Evolutionary conservation across 2,329 filamentous ascomycete species (phyloP).

Genomic region (Mariannaea elegans): DNA sequence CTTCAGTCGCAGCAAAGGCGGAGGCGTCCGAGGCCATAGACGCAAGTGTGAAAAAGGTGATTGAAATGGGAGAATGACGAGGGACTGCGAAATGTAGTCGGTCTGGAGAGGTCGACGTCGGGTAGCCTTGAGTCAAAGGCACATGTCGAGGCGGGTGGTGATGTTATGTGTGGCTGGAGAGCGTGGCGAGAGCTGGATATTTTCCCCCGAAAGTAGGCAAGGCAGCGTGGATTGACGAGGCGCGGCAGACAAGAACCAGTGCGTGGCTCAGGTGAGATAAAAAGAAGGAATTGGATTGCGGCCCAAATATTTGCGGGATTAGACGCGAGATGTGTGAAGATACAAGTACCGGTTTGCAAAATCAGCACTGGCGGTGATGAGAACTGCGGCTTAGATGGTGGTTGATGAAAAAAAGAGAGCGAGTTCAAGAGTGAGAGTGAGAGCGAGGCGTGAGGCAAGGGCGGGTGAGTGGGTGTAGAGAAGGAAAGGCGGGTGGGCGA

Average conservation of each 20-base stretch:
- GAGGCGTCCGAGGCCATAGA: conserved; percentile 65
- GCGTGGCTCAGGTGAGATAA: conserved; percentile 31
- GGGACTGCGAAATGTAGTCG: conserved; percentile 34
- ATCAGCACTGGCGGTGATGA: conserved; percentile 20
- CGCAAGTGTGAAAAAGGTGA: conserved; percentile 33
- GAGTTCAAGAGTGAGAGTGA: conserved; percentile 17
- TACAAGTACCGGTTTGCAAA: conserved; percentile 16
- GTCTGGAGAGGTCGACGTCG: conserved; percentile 35
- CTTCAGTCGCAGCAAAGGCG: conserved; percentile 62
- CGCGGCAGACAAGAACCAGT: conserved; percentile 31
- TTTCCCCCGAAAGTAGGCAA: conserved; percentile 33
- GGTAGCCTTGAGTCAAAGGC: conserved; percentile 40
- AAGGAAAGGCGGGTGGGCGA: conserved; percentile 18
- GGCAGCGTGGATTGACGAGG: conserved; percentile 32
- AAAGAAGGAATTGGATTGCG: conserved; percentile 31
- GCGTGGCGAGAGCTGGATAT: conserved; percentile 54
- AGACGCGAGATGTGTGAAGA: conserved; percentile 24
- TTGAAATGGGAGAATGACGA: conserved; percentile 29
- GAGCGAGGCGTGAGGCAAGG: conserved; percentile 23
- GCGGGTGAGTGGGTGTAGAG: conserved; percentile 12
- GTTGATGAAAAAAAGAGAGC: conserved; percentile 17
- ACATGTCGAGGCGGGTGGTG: conserved; percentile 48
- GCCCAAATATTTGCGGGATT: conserved; percentile 28
- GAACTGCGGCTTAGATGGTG: conserved; percentile 7
- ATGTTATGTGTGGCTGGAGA: conserved; percentile 53